These are phyloP conservation scores for Pythium sp. DNA, from an alignment of 352 stramenopile genomes.

Conservation along the genomic window DNA sequence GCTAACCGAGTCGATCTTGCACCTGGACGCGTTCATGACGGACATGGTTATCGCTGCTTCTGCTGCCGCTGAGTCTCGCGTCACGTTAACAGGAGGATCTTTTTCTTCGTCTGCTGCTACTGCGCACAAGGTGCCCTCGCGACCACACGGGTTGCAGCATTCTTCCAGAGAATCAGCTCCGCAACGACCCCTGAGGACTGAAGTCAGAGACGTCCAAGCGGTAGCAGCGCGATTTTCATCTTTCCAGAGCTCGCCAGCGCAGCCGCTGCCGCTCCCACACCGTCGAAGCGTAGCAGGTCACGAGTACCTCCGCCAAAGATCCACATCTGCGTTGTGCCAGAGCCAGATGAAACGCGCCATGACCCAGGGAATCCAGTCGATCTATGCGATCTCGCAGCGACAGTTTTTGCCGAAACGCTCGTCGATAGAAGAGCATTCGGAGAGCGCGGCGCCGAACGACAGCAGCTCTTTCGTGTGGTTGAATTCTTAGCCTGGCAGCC, in stretches of 20 bases:
- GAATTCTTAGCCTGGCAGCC: neutral
- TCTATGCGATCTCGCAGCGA: constrained; percentile 4
- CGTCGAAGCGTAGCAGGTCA: neutral
- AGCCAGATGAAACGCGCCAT: neutral
- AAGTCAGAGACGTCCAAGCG: neutral
- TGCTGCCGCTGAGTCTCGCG: neutral
- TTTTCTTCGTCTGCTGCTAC: neutral
- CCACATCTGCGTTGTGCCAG: neutral
- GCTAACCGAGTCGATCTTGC: neutral
- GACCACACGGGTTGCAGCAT: neutral
- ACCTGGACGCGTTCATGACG: constrained; percentile 4
- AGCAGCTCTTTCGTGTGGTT: neutral
- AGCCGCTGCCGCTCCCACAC: neutral
- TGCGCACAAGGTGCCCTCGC: neutral
- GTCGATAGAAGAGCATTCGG: neutral
- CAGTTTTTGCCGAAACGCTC: neutral
- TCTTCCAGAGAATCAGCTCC: constrained; percentile 2
- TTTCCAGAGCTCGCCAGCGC: neutral
- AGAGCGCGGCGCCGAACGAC: neutral
- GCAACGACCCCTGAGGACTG: neutral
- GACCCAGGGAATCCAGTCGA: neutral
- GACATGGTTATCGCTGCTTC: neutral
- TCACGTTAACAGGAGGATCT: neutral
- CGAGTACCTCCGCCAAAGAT: neutral
- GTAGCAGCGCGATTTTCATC: neutral